Percentiles rank a stretch among this genome's conserved stretches.
Conservation (phyloP, 139 green algal species). For the Tetraselmis striata region DNA sequence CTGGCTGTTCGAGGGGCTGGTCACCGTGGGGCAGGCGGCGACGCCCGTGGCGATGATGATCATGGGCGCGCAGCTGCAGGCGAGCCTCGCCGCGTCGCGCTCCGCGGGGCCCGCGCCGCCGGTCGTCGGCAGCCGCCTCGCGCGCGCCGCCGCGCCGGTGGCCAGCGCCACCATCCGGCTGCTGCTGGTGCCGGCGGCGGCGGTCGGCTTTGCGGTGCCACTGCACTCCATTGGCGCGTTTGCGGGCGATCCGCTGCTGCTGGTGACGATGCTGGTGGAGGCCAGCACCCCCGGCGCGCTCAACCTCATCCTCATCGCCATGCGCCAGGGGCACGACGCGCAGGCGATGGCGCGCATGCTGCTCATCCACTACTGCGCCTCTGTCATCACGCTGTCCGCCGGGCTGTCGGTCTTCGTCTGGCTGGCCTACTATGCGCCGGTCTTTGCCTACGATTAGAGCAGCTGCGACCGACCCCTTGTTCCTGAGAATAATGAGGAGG, state of each 20-base stretch:
- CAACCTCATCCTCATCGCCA: not conserved
- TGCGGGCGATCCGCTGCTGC: not conserved
- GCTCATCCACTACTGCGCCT: not conserved
- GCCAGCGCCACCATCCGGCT: not conserved
- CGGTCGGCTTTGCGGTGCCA: not conserved
- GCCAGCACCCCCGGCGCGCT: not conserved
- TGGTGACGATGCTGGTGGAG: not conserved
- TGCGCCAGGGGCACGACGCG: not conserved
- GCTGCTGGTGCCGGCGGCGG: not conserved
- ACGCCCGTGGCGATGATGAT: not conserved
- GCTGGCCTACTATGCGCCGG: not conserved
- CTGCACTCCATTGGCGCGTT: not conserved
- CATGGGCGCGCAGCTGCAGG: not conserved
- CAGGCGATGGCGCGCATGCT: not conserved
- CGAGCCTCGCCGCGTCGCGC: not conserved
- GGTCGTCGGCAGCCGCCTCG: not conserved
- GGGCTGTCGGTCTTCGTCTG: not conserved
- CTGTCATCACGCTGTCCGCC: not conserved
- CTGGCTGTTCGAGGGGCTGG: not conserved
- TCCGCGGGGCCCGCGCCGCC: too few species aligned
- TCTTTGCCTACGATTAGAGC: not conserved
- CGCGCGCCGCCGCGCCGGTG: too few species aligned
- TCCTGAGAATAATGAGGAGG: too few species aligned
- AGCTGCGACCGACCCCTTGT: too few species aligned
- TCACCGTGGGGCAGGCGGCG: not conserved